Percentiles rank a stretch among this genome's conserved stretches.
Evolutionary conservation across 495 filamentous ascomycete species (phyloP).

Genomic region (Penicillium salamii): DNA sequence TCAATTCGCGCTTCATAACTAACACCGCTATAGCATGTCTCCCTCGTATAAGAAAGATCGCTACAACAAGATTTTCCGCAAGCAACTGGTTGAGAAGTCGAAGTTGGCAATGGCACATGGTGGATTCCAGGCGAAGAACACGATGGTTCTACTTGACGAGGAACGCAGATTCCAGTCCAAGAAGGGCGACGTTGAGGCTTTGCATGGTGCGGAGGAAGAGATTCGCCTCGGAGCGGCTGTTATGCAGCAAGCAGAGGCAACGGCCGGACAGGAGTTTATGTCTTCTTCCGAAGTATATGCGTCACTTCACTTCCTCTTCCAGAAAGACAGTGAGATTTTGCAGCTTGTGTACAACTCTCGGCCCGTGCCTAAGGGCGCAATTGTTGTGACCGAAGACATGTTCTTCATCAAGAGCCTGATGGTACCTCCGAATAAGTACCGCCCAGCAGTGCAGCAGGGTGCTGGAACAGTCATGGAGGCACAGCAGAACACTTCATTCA

Average conservation of each 20-base stretch:
- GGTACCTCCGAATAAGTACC: conserved; percentile 87
- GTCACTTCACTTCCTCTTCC: conserved; percentile 73
- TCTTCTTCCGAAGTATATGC: conserved; percentile 73
- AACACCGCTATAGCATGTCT: conserved; percentile 51
- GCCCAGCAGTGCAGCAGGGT: conserved; percentile 82
- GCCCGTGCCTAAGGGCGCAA: conserved; percentile 47
- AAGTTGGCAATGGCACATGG: conserved; percentile 68
- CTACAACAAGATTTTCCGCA: conserved; percentile 90
- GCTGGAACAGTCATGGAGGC: conserved; percentile 77
- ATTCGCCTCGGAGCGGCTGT: conserved; percentile 54
- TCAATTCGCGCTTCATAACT: conserved; percentile 6
- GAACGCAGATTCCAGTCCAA: conserved; percentile 34
- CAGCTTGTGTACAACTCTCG: conserved; percentile 77
- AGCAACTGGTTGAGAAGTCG: conserved; percentile 66
- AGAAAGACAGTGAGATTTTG: conserved; percentile 79
- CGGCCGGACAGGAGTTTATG: conserved; percentile 60
- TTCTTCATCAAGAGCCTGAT: conserved; percentile 86
- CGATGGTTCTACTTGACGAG: conserved; percentile 48
- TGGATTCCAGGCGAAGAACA: conserved; percentile 65
- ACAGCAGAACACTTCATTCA: conserved; percentile 81
- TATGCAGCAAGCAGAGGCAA: conserved; percentile 27
- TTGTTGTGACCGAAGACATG: conserved; percentile 69
- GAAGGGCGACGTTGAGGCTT: conserved; percentile 32
- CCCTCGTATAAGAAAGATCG: conserved; percentile 81
- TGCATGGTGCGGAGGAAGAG: conserved; percentile 64